Evolutionary conservation across 768 basidiomycete species (phyloP).

Genomic region (Lepiota venenata): DNA sequence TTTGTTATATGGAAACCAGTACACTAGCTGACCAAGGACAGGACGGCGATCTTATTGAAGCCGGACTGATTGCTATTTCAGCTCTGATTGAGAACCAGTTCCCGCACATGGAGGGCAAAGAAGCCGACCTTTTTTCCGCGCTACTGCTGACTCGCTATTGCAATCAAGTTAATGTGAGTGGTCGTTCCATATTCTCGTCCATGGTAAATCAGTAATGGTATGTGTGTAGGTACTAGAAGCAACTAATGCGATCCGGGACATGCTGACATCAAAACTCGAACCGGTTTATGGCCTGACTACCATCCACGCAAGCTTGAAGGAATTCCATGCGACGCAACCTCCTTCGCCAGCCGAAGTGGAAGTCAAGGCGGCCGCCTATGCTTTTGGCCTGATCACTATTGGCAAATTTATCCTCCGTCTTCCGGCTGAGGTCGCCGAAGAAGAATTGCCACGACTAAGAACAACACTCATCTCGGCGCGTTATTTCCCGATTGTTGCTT

Average conservation of each 20-base stretch:
- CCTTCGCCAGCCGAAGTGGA: constrained; percentile 42
- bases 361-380: constrained; percentile 63
- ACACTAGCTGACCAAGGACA: constrained; percentile 24
- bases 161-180: constrained; percentile 63
- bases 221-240: constrained; percentile 70
- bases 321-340: constrained; percentile 54
- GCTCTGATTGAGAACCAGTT: constrained; percentile 79
- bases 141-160: constrained; percentile 73
- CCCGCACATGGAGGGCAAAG: constrained; percentile 71
- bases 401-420: constrained; percentile 81
- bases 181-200: not conserved
- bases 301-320: constrained; percentile 67
- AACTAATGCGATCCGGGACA: constrained; percentile 78
- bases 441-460: constrained; percentile 78
- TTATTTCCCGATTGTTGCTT: constrained; percentile 7
- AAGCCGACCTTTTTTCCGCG: constrained; percentile 70
- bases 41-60: constrained; percentile 66
- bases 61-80: constrained; percentile 80
- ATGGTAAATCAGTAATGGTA: constrained; percentile 6
- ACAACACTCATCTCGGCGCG: constrained; percentile 66
- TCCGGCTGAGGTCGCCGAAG: constrained; percentile 82
- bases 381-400: constrained; percentile 80
- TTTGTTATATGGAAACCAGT: not conserved
- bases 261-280: constrained; percentile 65
- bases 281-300: constrained; percentile 85